These are phyloP conservation scores for Trichoderma afroharzianum DNA, from an alignment of 2,329 filamentous ascomycete species.

Conservation along the genomic window DNA sequence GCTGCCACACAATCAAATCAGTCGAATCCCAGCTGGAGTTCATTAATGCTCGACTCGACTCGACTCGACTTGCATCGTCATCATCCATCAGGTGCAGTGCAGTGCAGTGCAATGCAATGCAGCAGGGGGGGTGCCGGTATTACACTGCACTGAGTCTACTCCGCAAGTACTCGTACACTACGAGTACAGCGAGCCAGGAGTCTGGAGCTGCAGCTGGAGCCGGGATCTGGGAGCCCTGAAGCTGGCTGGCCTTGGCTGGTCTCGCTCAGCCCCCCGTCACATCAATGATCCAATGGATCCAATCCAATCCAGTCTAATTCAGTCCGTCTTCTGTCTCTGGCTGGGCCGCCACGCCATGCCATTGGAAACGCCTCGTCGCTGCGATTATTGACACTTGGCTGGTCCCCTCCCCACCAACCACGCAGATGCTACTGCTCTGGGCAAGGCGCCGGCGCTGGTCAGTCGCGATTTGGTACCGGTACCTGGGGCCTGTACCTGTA, in stretches of 20 bases:
- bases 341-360: conserved; percentile 10
- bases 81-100: neutral
- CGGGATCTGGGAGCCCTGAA: neutral
- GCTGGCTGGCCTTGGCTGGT: neutral
- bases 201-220: neutral
- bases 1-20: neutral
- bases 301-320: no score
- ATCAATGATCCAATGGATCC: no score
- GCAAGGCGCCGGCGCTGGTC: conserved; percentile 13
- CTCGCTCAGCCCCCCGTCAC: neutral
- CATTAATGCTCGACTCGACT: neutral
- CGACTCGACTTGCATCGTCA: neutral
- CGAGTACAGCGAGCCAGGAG: neutral
- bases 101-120: no score
- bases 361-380: neutral
- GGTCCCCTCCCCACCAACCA: conserved; percentile 15
- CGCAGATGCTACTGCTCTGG: conserved; percentile 17
- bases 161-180: no score
- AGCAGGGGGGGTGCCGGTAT: neutral
- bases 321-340: neutral
- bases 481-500: conserved; percentile 2
- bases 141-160: neutral
- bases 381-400: neutral
- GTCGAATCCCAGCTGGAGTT: neutral
- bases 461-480: neutral